Base-by-base conservation (phyloP, 176 grass and related monocot genomes). In the Paspalum vaginatum region DNA sequence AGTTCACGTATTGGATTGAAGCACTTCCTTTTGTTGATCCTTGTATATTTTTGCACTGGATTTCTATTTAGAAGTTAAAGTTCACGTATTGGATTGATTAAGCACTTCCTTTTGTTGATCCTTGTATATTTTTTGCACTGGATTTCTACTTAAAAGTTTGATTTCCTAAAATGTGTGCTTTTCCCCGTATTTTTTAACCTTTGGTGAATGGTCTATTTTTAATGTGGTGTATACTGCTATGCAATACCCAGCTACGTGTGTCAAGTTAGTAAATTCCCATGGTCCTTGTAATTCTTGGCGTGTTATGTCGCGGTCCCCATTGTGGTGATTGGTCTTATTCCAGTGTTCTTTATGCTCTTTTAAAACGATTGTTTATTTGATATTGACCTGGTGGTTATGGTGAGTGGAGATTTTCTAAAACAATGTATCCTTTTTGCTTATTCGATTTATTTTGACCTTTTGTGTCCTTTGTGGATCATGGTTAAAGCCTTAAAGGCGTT, bases 401-500 rank as follows among this genome's bases (percentile, higher is more conserved):
- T 65, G 66, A 61, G 14, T 58, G 48, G 63, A 78, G 41, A 83
- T 41, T 83, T 78, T 77, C 39, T 87, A 41, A 55, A 65, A 87
- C 11, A 42, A 38, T 11, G 26, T 38, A 24, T 65, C 12, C 20
- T 79, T 51, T 49, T 55, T 73, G 20, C 7, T 73, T 64, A 50
- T 67, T 49, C 16, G 42, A 45, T 57, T n/a, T 52, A 51, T 41
- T 51, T 42, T 79, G 39, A 16, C 57, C 11, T 59, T 66, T n/a
- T 7, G 21, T 51, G 59, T 2, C n/a, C 11, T 22, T 22, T 61
- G 27, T 42, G 44, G 21, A 53, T 63, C 63, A 8, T 74, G 26
- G 24, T 68, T 49, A 49, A 39, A 66, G 49, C 9, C 55, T 16
- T n/a, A 39, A 83, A 26, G 12, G 8, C 38, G 9, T 32, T 71